A percentile compares a stretch with the other conserved stretches of the same genome.
These are phyloP conservation scores for Ustilaginoidea virens DNA, from an alignment of 2,329 filamentous ascomycete genomes.

Conservation along the genomic window DNA sequence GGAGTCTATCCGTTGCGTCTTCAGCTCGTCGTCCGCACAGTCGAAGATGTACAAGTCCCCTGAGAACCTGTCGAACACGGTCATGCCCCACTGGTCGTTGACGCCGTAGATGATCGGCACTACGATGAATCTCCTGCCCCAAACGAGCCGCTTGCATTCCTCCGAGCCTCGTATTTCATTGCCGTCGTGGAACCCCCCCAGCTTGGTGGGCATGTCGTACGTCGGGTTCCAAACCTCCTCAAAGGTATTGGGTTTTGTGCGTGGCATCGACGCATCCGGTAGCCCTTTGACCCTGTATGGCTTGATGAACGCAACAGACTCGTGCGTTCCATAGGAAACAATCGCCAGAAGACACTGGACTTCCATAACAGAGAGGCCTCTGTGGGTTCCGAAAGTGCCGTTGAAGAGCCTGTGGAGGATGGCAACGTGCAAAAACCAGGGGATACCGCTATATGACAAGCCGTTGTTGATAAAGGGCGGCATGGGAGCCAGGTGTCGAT, in stretches of 20 bases:
- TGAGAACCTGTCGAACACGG: conserved; percentile 8
- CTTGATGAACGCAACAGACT: conserved; percentile 5
- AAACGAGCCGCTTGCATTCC: conserved; percentile 2
- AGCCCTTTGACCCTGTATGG: conserved; percentile 4
- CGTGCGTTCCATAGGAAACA: conserved; percentile 9
- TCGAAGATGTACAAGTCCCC: conserved; percentile 10
- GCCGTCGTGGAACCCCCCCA: conserved; percentile 3
- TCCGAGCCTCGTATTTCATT: not conserved
- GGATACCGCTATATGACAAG: conserved; percentile 1
- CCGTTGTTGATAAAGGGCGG: conserved; percentile 5
- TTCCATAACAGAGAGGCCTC: not conserved
- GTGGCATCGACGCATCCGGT: not conserved
- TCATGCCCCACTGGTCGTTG: conserved; percentile 9
- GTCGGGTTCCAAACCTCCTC: conserved; percentile 2
- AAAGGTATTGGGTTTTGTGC: not conserved
- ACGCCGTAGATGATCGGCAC: conserved; percentile 6
- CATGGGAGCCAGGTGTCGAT: conserved; percentile 7
- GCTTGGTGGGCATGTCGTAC: conserved; percentile 3
- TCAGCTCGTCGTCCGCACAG: conserved; percentile 2
- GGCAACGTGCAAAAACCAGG: conserved; percentile 7
- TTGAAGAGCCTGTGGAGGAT: conserved; percentile 6
- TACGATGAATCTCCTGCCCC: conserved; percentile 6
- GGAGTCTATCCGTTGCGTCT: conserved; percentile 5
- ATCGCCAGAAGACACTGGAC: conserved; percentile 7
- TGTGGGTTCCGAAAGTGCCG: conserved; percentile 1